Evolutionary conservation across 495 filamentous ascomycete genomes (phyloP), one percentile per base, ranked within the genome.

Genomic region (Hypoxylon trugodes): DNA sequence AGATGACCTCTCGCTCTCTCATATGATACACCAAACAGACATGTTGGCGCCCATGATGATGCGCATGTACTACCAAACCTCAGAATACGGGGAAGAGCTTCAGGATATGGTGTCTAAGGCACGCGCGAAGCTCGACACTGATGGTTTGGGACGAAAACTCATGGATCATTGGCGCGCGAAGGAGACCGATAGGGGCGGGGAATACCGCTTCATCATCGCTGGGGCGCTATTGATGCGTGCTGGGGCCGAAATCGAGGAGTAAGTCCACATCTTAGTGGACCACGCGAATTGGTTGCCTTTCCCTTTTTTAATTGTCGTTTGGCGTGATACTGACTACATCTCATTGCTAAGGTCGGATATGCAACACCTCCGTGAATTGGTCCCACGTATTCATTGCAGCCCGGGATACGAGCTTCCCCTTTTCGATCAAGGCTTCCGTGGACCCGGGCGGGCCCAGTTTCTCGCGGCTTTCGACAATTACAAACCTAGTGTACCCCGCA

Each of bases 381-480:
- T 35, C 25, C 22, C 26, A 0, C 19, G 6, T 2, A 59, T 54
- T n/a, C 45, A 47, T 12, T 59, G 36, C 33, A 61, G 49, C 32
- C 32, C 57, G 25, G 24, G 24, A 0, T 66, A 25, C 21, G 16
- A 45, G 3, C 32, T 45, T 0, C 24, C 50, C 12, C 16, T 51
- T 5, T 21, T 12, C 15, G 61, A 62, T 24, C 9, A 48, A 1
- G 66, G 60, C 15, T 66, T 69, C 35, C 61, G 67, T 6, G 52
- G 41, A 10, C 58, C 62, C 1, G 54, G 67, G 15, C 50, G 32
- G 12, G 53, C 58, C 4, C 67, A 69, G 25, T 66, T 69, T 13
- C 41, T 66, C 13, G 62, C 58, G 8, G 58, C 62, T 4, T 30
- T 69, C 13, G 50, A 66, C 53, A 0, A 40, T n/a, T 59, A 59